Evolutionary conservation across 192 early-diverging fungal species (phyloP), one percentile per base, ranked within the genome.

Genomic region (Backusella tarrabulga): DNA sequence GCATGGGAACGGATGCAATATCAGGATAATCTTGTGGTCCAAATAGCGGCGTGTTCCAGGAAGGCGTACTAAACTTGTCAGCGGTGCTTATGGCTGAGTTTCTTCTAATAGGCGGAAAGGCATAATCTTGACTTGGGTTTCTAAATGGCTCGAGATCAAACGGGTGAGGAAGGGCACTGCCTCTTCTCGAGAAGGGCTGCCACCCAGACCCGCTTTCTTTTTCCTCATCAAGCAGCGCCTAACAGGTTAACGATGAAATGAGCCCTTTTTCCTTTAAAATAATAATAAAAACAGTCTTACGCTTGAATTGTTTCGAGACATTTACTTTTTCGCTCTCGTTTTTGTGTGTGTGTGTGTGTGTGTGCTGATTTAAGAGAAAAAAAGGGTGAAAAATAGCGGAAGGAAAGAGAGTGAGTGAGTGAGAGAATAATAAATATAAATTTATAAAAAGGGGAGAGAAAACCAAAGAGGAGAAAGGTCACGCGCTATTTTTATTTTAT

Each of bases 1-100:
- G 70, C 85, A 74, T 77, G 50, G 74, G 85, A 67, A 71, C 78
- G 71, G 76, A 67, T 71, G 38, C 82, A 68, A 73, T 83, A 71
- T 74, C 80, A 29, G 74, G 60, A 40, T 76, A 42, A 34, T 54
- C 70, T 6, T 35, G 35, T 42, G 68, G 35, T 19, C 34, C 32
- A 70, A 40, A 70, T 23, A 40, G 5, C 32, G 71, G 42, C 23
- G 41, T 72, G 29, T 34, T 35, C 67, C 67, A 68, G 14, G 29
- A n/a, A 34, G 67, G 67, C 35, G 67, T n/a, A 8, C 17, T 35
- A 19, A 34, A 68, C n/a, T 68, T 68, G 35, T 68, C 67, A 14
- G 67, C 67, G 67, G 67, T 36, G 35, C 35, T 68, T 68, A 68
- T 68, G 67, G 67, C 67, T 68, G 67, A 68, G 67, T 68, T 68